A percentile compares a stretch with the other conserved stretches of the same genome.
phyloP scores from a whole-genome alignment of 352 stramenopile species.

The Globisporangium yorkense region DNA sequence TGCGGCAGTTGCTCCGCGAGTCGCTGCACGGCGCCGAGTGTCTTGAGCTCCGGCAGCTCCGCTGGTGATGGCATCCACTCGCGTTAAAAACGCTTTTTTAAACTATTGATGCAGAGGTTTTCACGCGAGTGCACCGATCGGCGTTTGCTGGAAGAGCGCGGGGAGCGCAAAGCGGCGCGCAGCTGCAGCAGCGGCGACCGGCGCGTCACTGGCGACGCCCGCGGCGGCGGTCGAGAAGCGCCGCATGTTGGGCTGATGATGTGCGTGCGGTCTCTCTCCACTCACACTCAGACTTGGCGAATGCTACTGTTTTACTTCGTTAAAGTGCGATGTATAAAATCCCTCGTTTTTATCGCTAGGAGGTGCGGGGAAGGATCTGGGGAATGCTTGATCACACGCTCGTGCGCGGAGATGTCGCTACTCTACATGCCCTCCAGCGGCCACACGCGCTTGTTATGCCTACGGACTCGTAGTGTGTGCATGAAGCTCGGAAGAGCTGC shows the following conservation, averaged over 20 bases:
- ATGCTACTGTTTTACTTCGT: background rate
- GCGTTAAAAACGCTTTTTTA: background rate
- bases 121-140: conserved; percentile 22
- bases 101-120: background rate
- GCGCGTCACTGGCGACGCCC: background rate
- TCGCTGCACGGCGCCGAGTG: conserved; percentile 44
- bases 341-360: background rate
- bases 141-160: conserved; percentile 27
- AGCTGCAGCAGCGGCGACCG: background rate
- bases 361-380: background rate
- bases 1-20: conserved; percentile 35
- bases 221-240: background rate
- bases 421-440: too few species aligned
- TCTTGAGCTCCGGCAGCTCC: conserved; percentile 50
- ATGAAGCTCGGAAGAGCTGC: too few species aligned
- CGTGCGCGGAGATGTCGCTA: background rate
- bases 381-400: background rate
- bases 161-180: conserved; percentile 8
- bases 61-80: conserved; percentile 11
- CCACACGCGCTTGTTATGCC: too few species aligned
- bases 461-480: too few species aligned
- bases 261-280: background rate
- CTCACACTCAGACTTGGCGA: background rate
- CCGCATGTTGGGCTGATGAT: background rate
- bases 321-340: background rate